phyloP scores from a whole-genome alignment of 2,329 filamentous ascomycete species.

The Fusarium chlamydosporum region DNA sequence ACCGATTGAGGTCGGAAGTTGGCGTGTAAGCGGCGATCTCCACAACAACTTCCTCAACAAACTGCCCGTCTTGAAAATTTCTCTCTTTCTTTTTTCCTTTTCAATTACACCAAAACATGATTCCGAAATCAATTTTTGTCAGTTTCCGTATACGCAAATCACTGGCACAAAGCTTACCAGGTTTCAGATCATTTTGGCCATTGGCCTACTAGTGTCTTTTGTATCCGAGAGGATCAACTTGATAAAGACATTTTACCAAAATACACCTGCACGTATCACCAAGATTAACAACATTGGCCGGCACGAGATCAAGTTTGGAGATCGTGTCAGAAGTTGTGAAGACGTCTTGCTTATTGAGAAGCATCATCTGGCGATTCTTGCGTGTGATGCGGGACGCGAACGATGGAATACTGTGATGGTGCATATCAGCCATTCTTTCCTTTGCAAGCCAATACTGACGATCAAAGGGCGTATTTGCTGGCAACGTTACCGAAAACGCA shows the following conservation, averaged over 20 bases:
- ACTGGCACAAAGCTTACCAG: not conserved
- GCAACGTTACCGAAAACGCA: constrained; percentile 43
- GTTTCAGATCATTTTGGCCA: constrained; percentile 17
- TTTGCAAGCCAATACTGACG: not conserved
- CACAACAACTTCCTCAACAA: not conserved
- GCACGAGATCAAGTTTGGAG: constrained; percentile 55
- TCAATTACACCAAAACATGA: constrained; percentile 11
- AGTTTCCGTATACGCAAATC: accelerated
- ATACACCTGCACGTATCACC: constrained; percentile 52
- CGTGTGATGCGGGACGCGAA: constrained; percentile 59
- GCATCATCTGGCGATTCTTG: constrained; percentile 55
- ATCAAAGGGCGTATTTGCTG: constrained; percentile 48
- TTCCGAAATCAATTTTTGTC: constrained; percentile 25
- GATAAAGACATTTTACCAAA: constrained; percentile 47
- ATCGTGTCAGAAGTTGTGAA: constrained; percentile 59
- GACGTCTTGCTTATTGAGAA: constrained; percentile 57
- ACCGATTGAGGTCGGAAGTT: not conserved
- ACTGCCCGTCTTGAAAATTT: not conserved
- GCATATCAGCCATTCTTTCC: not conserved
- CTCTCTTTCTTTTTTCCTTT: constrained; percentile 1
- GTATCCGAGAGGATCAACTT: constrained; percentile 35
- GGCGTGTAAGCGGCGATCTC: not conserved
- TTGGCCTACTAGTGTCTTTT: constrained; percentile 26
- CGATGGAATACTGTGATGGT: constrained; percentile 61
- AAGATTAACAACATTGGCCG: constrained; percentile 49